phyloP scores from a whole-genome alignment of 2,329 filamentous ascomycete genomes.

The Zymoseptoria ardabiliae region DNA sequence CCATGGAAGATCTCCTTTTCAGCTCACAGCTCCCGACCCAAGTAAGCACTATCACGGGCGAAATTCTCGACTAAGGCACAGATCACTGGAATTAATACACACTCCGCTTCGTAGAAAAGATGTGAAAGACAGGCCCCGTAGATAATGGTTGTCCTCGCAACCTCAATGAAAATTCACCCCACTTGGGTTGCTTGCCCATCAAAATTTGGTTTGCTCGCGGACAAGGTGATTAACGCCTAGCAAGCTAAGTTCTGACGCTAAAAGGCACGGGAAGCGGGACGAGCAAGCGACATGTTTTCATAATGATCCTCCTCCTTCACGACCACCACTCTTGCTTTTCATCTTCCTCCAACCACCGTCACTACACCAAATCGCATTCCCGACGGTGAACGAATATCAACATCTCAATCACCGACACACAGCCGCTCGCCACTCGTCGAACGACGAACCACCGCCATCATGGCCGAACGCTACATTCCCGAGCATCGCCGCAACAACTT shows the following conservation, averaged over 20 bases:
- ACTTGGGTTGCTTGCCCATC: not conserved
- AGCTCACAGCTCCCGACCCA: not conserved
- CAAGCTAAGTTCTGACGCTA: not conserved
- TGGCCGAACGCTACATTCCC: conserved; percentile 98
- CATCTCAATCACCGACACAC: conserved; percentile 6
- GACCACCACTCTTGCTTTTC: not conserved
- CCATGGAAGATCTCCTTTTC: not conserved
- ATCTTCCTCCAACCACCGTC: not conserved
- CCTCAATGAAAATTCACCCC: not conserved
- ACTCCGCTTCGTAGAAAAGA: too few relatives aligned
- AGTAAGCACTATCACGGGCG: not conserved
- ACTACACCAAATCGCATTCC: not conserved
- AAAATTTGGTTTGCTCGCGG: not conserved
- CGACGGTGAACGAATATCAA: not conserved
- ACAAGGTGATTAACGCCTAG: not conserved
- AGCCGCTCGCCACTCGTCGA: conserved; percentile 8
- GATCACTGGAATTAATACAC: not conserved
- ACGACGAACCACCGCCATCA: conserved; percentile 44
- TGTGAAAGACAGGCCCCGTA: not conserved
- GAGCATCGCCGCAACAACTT: conserved; percentile 98
- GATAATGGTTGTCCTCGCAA: not conserved
- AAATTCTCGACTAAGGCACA: not conserved
- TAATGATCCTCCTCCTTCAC: not conserved
- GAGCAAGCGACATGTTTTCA: not conserved
- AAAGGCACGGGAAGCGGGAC: not conserved